Conservation (phyloP, 2,329 filamentous ascomycete genomes). For the Pseudocercospora cruenta region DNA sequence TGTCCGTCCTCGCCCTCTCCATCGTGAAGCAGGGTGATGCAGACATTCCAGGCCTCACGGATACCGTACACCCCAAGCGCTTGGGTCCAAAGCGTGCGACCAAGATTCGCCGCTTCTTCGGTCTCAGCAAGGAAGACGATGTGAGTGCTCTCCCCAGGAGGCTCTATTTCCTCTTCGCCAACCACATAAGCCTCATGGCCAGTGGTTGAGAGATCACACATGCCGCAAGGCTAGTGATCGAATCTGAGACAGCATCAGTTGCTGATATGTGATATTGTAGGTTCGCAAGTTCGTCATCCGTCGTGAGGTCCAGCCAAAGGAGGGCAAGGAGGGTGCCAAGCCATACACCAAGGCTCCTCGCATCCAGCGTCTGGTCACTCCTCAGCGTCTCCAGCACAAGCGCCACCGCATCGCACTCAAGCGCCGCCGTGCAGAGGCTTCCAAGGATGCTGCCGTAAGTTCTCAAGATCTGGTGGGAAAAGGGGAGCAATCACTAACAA, state of each 20-base stretch:
- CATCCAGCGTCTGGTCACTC: conserved; percentile 99
- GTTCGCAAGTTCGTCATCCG: conserved; percentile 99
- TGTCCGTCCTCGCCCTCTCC: conserved; percentile 89
- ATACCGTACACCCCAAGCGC: conserved; percentile 97
- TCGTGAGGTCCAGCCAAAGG: conserved; percentile 93
- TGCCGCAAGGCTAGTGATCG: conserved; percentile 27
- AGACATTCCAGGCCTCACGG: conserved; percentile 95
- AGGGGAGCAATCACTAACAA: conserved; percentile 42
- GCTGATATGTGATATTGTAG: conserved; percentile 54
- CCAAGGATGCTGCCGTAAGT: conserved; percentile 98
- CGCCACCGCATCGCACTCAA: conserved; percentile 97
- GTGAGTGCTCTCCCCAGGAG: conserved; percentile 69
- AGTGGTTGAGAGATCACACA: conserved; percentile 18
- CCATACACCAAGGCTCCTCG: conserved; percentile 99
- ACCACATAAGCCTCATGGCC: conserved; percentile 18
- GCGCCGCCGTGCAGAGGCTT: conserved; percentile 93
- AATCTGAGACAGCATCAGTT: conserved; percentile 39
- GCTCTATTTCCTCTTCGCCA: conserved; percentile 63
- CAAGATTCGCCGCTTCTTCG: conserved; percentile 99
- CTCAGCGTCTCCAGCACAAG: conserved; percentile 99
- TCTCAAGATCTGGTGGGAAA: neutral
- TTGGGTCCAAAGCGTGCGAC: conserved; percentile 99
- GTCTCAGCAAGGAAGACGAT: conserved; percentile 99
- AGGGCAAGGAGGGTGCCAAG: conserved; percentile 83
- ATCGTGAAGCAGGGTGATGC: conserved; percentile 97